Evolutionary conservation across 495 filamentous ascomycete genomes (phyloP), one percentile per base, ranked within the genome.

Genomic region (Neohortaea acidophila): DNA sequence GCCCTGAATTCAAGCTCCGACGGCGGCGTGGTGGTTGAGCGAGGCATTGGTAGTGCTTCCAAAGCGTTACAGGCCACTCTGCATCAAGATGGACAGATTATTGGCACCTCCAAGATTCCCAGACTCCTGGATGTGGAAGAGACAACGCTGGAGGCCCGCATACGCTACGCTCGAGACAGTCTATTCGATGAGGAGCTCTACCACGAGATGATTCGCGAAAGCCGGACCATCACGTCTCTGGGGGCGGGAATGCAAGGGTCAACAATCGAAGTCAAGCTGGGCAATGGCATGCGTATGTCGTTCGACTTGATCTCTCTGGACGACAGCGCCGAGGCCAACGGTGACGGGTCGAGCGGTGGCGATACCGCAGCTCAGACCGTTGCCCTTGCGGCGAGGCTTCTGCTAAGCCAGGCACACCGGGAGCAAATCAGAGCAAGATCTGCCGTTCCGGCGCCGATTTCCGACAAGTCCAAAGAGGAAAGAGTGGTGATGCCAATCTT

Each of bases 121-220:
- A 61, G 51, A 33, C 44, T 63, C 18, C 52, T 39, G 21, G 45
- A 51, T 3, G 45, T 41, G 5, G 33, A 36, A 3, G 50, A 57
- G 7, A 52, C 58, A 2, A 58, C 64, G 1, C 60, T 74, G 12
- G 75, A 85, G 43, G 64, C 75, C 24, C 69, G 69, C 6, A 81
- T 96, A 30, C 67, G 77, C 13, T 76, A 84, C 47, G 83, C 85
- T 9, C 75, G 86, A 20, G 79, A 99, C 55, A 84, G 81, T 39
- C 65, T 92, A 1, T 94, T 82, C 52, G 80, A 86, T 38, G 78
- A 93, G 51, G 91, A 99, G 53, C 59, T 99, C n/a, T 92, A 84
- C 66, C 75, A 92, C 45, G 89, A 96, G 57, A 57, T 99, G 15
- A 73, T 77, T 33, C 70, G 80, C 9, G 91, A 99, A 59, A 76